Conservation (phyloP, 179 eudicot genomes). For the Beta lomatogona region DNA sequence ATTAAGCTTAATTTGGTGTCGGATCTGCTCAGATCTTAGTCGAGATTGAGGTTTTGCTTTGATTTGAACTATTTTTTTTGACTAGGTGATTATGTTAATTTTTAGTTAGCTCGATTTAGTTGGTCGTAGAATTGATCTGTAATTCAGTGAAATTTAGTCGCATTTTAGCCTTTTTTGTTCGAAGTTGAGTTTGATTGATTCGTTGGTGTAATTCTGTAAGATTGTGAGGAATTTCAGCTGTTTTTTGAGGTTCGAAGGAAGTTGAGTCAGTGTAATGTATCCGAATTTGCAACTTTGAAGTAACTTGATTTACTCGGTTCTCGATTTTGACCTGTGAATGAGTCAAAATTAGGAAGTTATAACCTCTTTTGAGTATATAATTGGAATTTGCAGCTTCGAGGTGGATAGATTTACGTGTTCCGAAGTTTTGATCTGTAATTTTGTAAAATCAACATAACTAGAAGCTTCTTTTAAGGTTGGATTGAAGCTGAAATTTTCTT, state of each 20-base stretch:
- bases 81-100: background rate
- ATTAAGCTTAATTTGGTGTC: conserved; percentile 2
- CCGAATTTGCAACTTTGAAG: background rate
- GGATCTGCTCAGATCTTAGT: conserved; percentile 43
- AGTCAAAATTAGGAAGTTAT: too few relatives aligned
- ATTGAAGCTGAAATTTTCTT: conserved; percentile 7
- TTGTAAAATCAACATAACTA: background rate
- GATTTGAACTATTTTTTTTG: conserved; percentile 2
- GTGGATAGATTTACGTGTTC: background rate
- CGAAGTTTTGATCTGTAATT: conserved; percentile 1
- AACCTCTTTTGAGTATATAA: background rate
- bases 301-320: too few relatives aligned
- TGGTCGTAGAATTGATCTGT: background rate
- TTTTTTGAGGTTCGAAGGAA: background rate
- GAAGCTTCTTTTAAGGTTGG: background rate
- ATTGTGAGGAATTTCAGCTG: background rate
- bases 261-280: background rate
- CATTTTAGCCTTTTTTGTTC: background rate
- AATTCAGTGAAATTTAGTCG: background rate
- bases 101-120: background rate
- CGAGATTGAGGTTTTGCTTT: background rate
- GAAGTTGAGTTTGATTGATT: background rate
- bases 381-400: background rate
- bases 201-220: background rate
- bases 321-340: too few relatives aligned